A percentile compares a stretch with the other conserved stretches of the same genome.
Conservation (phyloP, 768 basidiomycete species). For the Leucosporidium scottii region DNA sequence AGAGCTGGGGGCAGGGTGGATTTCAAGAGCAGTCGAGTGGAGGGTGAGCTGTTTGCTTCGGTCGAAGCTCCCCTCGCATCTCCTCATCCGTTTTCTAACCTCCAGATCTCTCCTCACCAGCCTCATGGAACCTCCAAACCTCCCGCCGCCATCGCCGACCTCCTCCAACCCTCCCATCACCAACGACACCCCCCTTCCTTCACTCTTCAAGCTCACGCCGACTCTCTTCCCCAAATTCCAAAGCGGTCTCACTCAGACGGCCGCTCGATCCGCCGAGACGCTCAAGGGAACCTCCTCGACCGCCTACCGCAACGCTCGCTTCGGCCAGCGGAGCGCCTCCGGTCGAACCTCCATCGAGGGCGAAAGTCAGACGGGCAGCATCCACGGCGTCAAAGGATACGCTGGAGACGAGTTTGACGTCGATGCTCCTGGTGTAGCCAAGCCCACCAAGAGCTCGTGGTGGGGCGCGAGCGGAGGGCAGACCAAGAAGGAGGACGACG, state of each 20-base stretch:
- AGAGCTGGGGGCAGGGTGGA: neutral
- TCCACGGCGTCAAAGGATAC: neutral
- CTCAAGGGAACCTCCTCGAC: neutral
- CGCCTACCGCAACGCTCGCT: slow-evolving; percentile 9
- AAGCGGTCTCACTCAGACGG: neutral
- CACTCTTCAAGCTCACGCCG: slow-evolving; percentile 7
- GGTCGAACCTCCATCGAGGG: too few relatives aligned
- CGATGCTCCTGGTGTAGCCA: slow-evolving; percentile 2
- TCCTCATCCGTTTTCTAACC: slow-evolving; percentile 3
- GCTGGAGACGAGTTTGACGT: slow-evolving; percentile 22
- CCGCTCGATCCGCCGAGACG: neutral
- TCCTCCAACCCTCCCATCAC: slow-evolving; percentile 1
- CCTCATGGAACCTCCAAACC: neutral
- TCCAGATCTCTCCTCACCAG: slow-evolving; percentile 2
- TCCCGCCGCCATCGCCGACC: neutral
- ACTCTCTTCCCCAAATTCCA: slow-evolving; percentile 3
- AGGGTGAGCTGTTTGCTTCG: neutral
- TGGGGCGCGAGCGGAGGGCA: neutral
- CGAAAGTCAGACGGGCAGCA: too few relatives aligned
- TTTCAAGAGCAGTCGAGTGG: neutral
- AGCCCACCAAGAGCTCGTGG: slow-evolving; percentile 4
- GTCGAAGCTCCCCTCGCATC: neutral
- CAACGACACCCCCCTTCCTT: neutral
- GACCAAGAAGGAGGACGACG: neutral
- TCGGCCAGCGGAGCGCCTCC: neutral